A percentile compares a stretch with the other conserved stretches of the same genome.
Conservation (phyloP, 2,329 filamentous ascomycete species). For the Akanthomyces uredinophilus region DNA sequence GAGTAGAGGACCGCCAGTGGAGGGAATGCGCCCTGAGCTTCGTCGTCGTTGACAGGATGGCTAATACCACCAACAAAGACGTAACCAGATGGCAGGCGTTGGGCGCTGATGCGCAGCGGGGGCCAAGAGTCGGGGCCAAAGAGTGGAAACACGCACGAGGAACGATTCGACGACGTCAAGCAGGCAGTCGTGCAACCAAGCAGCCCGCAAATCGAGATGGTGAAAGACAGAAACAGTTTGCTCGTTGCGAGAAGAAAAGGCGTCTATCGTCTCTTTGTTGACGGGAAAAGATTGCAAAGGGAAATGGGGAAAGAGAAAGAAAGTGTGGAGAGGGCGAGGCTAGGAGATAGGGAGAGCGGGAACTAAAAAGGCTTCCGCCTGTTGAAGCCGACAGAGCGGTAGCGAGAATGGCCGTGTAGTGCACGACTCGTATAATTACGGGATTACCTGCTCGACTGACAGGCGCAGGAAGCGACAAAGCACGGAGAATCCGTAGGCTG, state of each 20-base stretch:
- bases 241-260: neutral
- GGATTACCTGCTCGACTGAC: neutral
- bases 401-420: neutral
- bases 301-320: constrained; percentile 13
- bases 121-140: neutral
- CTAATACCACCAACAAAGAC: neutral
- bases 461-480: neutral
- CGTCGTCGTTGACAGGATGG: no score
- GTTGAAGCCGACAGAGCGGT: constrained; percentile 5
- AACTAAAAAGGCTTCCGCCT: constrained; percentile 14
- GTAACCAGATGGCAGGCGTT: neutral
- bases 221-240: neutral
- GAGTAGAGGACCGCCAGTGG: no score
- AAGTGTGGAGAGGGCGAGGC: constrained; percentile 8
- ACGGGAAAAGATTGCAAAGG: constrained; percentile 1
- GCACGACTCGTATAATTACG: neutral
- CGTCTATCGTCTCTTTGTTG: neutral
- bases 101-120: neutral
- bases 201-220: neutral
- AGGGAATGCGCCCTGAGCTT: no score
- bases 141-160: constrained; percentile 3
- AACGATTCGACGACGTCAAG: neutral
- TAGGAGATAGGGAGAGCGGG: constrained; percentile 6
- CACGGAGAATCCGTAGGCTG: no score
- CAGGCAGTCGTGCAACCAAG: neutral